phyloP scores from a whole-genome alignment of 768 basidiomycete species.

The Flagelloscypha sp. region DNA sequence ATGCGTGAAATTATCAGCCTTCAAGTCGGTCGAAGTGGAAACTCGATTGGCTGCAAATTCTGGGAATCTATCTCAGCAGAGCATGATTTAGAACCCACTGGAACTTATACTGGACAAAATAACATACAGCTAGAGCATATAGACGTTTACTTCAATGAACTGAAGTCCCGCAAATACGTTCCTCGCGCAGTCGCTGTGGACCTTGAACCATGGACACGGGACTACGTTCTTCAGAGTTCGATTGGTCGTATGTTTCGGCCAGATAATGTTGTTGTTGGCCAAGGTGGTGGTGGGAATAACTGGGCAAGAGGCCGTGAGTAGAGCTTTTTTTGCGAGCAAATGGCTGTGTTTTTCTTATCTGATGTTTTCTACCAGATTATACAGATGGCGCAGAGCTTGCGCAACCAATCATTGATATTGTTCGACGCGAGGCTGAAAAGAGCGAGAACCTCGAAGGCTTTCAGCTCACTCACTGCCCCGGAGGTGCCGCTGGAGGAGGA shows the following conservation, averaged over 20 bases:
- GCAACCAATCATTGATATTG: slow-evolving; percentile 74
- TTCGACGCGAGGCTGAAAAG: slow-evolving; percentile 71
- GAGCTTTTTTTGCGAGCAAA: slow-evolving; percentile 4
- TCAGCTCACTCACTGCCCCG: slow-evolving; percentile 85
- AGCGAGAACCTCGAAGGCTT: slow-evolving; percentile 90
- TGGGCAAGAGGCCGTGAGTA: slow-evolving; percentile 93
- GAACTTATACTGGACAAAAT: no score
- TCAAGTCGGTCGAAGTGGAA: slow-evolving; percentile 36
- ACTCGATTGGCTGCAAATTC: slow-evolving; percentile 53
- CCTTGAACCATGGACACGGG: no score
- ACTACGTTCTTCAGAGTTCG: no score
- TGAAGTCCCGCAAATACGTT: slow-evolving; percentile 49
- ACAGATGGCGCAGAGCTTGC: slow-evolving; percentile 93
- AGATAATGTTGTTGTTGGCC: slow-evolving; percentile 69
- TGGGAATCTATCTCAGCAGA: slow-evolving; percentile 57
- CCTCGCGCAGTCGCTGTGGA: slow-evolving; percentile 59
- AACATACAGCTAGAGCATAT: no score
- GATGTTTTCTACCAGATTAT: no score
- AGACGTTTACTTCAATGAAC: slow-evolving; percentile 48
- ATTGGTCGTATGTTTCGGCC: slow-evolving; percentile 78
- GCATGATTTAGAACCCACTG: slow-evolving; percentile 44
- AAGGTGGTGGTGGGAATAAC: slow-evolving; percentile 73
- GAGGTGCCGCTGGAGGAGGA: slow-evolving; percentile 87
- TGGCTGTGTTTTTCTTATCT: slow-evolving; percentile 15
- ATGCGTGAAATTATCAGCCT: slow-evolving; percentile 49